Evolutionary conservation across 306 rosid species (phyloP).

Genomic region (Gillenia trifoliata): DNA sequence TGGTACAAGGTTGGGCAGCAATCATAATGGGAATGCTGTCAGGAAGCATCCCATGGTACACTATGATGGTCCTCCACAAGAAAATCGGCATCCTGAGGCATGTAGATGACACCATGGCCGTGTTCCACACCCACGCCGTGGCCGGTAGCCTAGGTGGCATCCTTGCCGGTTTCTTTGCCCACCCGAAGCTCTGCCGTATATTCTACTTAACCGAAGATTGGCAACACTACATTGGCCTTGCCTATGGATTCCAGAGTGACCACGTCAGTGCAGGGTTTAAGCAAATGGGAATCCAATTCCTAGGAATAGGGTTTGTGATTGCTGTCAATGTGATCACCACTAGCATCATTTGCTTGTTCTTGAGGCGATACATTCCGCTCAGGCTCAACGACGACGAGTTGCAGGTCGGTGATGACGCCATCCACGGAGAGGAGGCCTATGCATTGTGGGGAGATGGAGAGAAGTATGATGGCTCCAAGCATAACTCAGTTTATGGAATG

Average conservation of each 20-base stretch:
- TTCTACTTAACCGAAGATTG: conserved; percentile 13
- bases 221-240: conserved; percentile 27
- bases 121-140: conserved; percentile 53
- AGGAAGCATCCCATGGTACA: conserved; percentile 53
- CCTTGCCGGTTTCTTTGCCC: conserved; percentile 40
- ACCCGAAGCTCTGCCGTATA: conserved; percentile 33
- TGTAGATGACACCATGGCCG: conserved; percentile 45
- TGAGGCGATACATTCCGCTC: conserved; percentile 19
- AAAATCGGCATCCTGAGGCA: conserved; percentile 21
- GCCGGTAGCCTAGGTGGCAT: conserved; percentile 50
- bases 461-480: conserved; percentile 23
- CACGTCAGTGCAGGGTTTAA: conserved; percentile 10
- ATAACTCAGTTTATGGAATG: conserved; percentile 3
- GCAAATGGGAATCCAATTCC: conserved; percentile 42
- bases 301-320: conserved; percentile 40
- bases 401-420: conserved; percentile 30
- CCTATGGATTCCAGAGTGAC: conserved; percentile 17
- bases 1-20: conserved; percentile 59
- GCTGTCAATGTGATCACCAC: conserved; percentile 21
- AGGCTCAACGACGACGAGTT: conserved; percentile 24
- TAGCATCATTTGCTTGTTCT: conserved; percentile 21
- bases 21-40: conserved; percentile 44
- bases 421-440: conserved; percentile 38
- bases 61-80: conserved; percentile 56
- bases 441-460: conserved; percentile 51